These are phyloP conservation scores for Aspergillus pseudoterreus DNA, from an alignment of 2,329 filamentous ascomycete species.

Conservation along the genomic window DNA sequence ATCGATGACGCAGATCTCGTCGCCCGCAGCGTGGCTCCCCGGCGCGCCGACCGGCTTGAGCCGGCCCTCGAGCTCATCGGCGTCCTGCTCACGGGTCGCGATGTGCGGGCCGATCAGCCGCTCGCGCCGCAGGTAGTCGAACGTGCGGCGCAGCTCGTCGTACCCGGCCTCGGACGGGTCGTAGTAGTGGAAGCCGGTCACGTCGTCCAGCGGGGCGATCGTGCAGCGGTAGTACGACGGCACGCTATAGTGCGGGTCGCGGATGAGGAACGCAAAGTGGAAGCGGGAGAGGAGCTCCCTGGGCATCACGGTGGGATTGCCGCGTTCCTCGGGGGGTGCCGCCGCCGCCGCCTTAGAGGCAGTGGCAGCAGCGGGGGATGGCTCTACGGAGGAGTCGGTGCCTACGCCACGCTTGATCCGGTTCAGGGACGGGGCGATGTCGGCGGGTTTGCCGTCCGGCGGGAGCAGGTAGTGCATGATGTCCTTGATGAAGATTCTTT, in stretches of 20 bases:
- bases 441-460: conserved; percentile 63
- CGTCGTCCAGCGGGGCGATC: conserved; percentile 74
- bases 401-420: conserved; percentile 59
- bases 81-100: conserved; percentile 41
- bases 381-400: conserved; percentile 34
- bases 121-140: conserved; percentile 73
- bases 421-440: conserved; percentile 72
- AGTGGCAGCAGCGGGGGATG: conserved; percentile 7
- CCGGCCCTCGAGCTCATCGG: conserved; percentile 27
- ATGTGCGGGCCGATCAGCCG: conserved; percentile 68
- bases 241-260: conserved; percentile 85
- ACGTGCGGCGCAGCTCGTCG: conserved; percentile 76
- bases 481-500: conserved; percentile 96
- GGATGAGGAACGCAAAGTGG: conserved; percentile 95
- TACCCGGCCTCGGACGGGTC: conserved; percentile 88
- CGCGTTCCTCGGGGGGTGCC: conserved; percentile 33
- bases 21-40: conserved; percentile 21
- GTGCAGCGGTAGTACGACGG: conserved; percentile 95
- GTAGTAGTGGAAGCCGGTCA: conserved; percentile 85
- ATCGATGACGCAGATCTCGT: conserved; percentile 81
- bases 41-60: conserved; percentile 23
- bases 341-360: conserved; percentile 9
- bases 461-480: conserved; percentile 91
- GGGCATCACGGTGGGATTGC: conserved; percentile 84
- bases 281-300: conserved; percentile 69